phyloP scores from a whole-genome alignment of 768 basidiomycete genomes.

The Lactifluus hygrophoroides region DNA sequence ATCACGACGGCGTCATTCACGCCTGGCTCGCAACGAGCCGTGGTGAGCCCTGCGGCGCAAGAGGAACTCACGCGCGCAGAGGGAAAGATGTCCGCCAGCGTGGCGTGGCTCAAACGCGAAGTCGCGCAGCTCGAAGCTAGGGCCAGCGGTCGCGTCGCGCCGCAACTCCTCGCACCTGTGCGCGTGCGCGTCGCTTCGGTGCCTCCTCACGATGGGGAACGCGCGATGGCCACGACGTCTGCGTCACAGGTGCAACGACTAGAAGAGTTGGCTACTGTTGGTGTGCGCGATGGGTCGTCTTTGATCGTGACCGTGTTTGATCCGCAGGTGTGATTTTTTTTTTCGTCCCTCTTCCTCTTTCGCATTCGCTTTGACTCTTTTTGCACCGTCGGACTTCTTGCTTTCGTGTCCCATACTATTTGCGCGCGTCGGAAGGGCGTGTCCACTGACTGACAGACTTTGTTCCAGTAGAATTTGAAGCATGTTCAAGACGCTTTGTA shows the following conservation, averaged over 20 bases:
- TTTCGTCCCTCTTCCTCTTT: neutral
- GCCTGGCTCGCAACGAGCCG: slow-evolving; percentile 58
- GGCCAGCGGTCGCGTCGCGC: slow-evolving; percentile 69
- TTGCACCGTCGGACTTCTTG: neutral
- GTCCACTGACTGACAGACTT: neutral
- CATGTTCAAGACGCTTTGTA: slow-evolving; percentile 68
- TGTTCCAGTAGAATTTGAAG: slow-evolving; percentile 57
- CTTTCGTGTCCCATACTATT: neutral
- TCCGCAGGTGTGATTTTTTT: slow-evolving; percentile 48
- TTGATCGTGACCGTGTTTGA: slow-evolving; percentile 72
- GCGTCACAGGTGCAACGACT: too few relatives aligned
- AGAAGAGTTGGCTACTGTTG: slow-evolving; percentile 72
- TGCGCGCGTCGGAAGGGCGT: too few relatives aligned
- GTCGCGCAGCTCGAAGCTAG: slow-evolving; percentile 64
- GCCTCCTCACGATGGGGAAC: slow-evolving; percentile 22
- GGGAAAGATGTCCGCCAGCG: slow-evolving; percentile 49
- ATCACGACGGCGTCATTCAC: slow-evolving; percentile 49
- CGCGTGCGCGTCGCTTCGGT: slow-evolving; percentile 37
- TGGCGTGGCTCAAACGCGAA: slow-evolving; percentile 74
- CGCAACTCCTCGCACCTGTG: slow-evolving; percentile 60
- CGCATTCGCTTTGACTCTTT: too few relatives aligned
- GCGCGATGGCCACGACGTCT: slow-evolving; percentile 15
- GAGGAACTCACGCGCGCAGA: slow-evolving; percentile 58
- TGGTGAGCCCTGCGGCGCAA: slow-evolving; percentile 41
- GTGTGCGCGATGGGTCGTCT: slow-evolving; percentile 67